phyloP scores from a whole-genome alignment of 768 basidiomycete species.

The Artomyces pyxidatus region DNA sequence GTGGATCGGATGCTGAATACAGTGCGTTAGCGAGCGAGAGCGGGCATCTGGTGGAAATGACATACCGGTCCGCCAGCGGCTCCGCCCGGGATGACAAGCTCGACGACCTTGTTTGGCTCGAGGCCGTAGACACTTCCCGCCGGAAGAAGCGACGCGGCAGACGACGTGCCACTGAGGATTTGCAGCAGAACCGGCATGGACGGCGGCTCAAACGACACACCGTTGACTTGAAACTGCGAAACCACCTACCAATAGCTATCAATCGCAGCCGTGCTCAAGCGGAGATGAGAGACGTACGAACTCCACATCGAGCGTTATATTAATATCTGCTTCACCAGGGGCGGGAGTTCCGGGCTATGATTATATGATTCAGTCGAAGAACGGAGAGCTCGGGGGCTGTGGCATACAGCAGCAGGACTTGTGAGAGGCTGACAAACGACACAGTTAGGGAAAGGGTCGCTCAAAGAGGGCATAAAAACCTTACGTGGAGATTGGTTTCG shows the following conservation, averaged over 20 bases:
- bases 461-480: background rate
- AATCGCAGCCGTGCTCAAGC: background rate
- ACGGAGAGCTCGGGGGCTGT: background rate
- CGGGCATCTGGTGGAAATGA: background rate
- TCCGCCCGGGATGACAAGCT: conserved; percentile 1
- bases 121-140: conserved; percentile 1
- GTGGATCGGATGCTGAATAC: conserved; percentile 5
- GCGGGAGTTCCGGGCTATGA: conserved; percentile 8
- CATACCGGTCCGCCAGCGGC: background rate
- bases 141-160: conserved; percentile 30
- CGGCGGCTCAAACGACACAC: conserved; percentile 25
- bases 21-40: background rate
- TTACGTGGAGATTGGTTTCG: conserved; percentile 30
- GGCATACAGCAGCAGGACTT: background rate
- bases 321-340: conserved; percentile 14
- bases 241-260: background rate
- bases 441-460: background rate
- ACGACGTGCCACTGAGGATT: conserved; percentile 36
- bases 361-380: background rate
- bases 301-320: conserved; percentile 13
- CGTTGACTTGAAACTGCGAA: conserved; percentile 25
- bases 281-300: conserved; percentile 1
- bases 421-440: background rate
- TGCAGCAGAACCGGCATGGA: conserved; percentile 41
- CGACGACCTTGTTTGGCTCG: background rate